Base-by-base conservation (phyloP, 306 rosid species). In the Dalbergia cultrata region DNA sequence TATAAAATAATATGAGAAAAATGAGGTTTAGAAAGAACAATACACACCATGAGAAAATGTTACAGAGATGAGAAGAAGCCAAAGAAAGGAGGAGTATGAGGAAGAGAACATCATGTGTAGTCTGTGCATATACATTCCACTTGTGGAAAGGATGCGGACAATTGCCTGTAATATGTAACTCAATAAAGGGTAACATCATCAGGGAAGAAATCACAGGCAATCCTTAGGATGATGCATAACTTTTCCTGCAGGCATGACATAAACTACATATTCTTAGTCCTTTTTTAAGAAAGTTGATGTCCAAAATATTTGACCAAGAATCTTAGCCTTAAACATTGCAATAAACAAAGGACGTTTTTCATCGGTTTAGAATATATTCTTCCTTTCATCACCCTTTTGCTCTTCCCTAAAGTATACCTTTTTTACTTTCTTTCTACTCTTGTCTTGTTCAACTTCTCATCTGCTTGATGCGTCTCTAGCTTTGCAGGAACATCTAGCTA, bases 281-380 rank as follows among this genome's bases (percentile, higher is more conserved):
- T 78, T 9, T 39, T 76, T 59, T 43, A 26, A 26, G 67, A 72
- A 79, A 81, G 66, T 79, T 33, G 75, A 72, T 70, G 60, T 16
- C 37, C 13, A 19, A 18, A 50, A 67, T 58, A 57, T 75, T 66
- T 70, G 86, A 77, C 47, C 19, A 39, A 85, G 88, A 95, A 92
- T 93, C 99, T 85, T 85, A 66, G 83, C 89, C 91, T 91, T 62
- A 37, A 75, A 84, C 69, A 69, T 65, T 57, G 72, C 52, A 67
- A 74, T 5, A 65, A 26, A 45, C 9, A 18, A 44, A 54, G 56
- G 67, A 34, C 88, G 84, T 74, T 82, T 82, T 78, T 78, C 13
- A 33, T 49, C 52, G 75, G 86, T n/a, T 86, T 82, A 62, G 94
- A 87, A 95, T 85, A 83, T 74, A 93, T 93, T 93, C 98, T 91